Percentiles rank a stretch among this genome's conserved stretches.
phyloP scores from a whole-genome alignment of 2,329 filamentous ascomycete genomes.

The Cordyceps fumosorosea region DNA sequence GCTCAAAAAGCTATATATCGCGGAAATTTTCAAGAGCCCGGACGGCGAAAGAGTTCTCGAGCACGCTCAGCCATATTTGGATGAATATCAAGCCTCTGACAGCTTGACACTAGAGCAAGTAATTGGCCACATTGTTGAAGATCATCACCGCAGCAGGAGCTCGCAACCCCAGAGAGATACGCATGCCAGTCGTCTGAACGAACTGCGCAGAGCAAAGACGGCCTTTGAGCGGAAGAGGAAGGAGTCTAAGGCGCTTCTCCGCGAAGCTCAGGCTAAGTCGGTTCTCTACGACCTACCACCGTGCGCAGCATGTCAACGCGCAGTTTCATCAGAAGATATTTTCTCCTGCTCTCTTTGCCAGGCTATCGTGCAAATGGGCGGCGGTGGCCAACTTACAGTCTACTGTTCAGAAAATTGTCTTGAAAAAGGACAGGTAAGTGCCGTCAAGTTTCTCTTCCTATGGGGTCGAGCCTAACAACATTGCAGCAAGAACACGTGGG shows the following conservation, averaged over 20 bases:
- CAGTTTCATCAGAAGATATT: constrained; percentile 29
- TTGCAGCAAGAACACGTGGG: constrained; percentile 32
- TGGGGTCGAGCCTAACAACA: neutral
- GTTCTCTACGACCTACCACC: constrained; percentile 32
- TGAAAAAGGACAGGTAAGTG: constrained; percentile 34
- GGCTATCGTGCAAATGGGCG: constrained; percentile 32
- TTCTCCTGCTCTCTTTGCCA: constrained; percentile 41
- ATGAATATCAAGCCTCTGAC: constrained; percentile 26
- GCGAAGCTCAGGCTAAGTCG: constrained; percentile 25
- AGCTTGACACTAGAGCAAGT: constrained; percentile 27
- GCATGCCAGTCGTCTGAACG: constrained; percentile 35
- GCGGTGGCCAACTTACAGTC: constrained; percentile 29
- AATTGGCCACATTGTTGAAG: constrained; percentile 27
- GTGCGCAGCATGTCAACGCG: constrained; percentile 33
- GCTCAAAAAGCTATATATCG: constrained; percentile 33
- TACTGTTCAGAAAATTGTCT: constrained; percentile 41
- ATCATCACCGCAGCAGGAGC: constrained; percentile 24
- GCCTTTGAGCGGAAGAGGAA: constrained; percentile 41
- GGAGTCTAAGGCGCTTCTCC: constrained; percentile 30
- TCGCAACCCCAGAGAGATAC: constrained; percentile 31
- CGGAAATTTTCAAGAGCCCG: constrained; percentile 35
- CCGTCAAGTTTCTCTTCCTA: constrained; percentile 5
- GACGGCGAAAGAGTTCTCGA: constrained; percentile 27
- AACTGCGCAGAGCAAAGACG: constrained; percentile 41
- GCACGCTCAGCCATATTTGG: constrained; percentile 33